phyloP scores from a whole-genome alignment of 257 asterid species.

The Plantago elongata region DNA sequence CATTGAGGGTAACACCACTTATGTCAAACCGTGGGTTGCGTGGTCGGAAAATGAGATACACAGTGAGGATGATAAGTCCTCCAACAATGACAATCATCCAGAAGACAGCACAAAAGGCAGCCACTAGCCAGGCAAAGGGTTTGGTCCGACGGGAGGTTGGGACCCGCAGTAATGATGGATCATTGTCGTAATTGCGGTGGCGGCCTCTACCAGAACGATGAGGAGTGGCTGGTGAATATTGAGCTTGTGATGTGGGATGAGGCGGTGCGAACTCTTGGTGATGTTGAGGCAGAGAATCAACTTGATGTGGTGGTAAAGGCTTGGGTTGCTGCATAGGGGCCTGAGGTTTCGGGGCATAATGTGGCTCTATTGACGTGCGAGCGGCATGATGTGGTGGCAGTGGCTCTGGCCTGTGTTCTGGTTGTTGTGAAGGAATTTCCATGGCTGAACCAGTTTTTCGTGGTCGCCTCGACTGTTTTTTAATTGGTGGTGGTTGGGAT shows the following conservation, averaged over 20 bases:
- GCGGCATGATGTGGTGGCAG: conserved; percentile 16
- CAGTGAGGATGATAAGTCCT: conserved; percentile 60
- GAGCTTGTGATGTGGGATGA: conserved; percentile 8
- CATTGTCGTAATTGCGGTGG: conserved; percentile 11
- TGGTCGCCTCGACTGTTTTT: too few relatives aligned
- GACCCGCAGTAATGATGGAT: conserved; percentile 20
- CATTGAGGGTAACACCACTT: conserved; percentile 60
- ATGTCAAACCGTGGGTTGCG: conserved; percentile 74
- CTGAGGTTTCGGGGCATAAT: conserved; percentile 20
- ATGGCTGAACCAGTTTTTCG: conserved; percentile 14
- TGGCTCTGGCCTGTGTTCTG: conserved; percentile 19
- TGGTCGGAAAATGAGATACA: conserved; percentile 73
- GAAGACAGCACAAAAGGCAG: conserved; percentile 67
- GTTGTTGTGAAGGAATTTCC: conserved; percentile 29
- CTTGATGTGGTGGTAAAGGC: conserved; percentile 18
- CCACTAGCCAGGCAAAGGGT: conserved; percentile 76
- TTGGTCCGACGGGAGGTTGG: conserved; percentile 33
- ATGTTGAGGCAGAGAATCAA: conserved; percentile 3
- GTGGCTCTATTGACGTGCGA: conserved; percentile 19
- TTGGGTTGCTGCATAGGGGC: conserved; percentile 19
- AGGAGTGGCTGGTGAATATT: conserved; percentile 1
- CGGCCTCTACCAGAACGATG: conserved; percentile 4
- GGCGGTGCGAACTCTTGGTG: conserved; percentile 21
- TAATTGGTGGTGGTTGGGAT: conserved; percentile 13
- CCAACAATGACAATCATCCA: conserved; percentile 74